A percentile compares a stretch with the other conserved stretches of the same genome.
Evolutionary conservation across 225 moss, liverwort and hornwort genomes (phyloP).

Genomic region (Asterella californica): DNA sequence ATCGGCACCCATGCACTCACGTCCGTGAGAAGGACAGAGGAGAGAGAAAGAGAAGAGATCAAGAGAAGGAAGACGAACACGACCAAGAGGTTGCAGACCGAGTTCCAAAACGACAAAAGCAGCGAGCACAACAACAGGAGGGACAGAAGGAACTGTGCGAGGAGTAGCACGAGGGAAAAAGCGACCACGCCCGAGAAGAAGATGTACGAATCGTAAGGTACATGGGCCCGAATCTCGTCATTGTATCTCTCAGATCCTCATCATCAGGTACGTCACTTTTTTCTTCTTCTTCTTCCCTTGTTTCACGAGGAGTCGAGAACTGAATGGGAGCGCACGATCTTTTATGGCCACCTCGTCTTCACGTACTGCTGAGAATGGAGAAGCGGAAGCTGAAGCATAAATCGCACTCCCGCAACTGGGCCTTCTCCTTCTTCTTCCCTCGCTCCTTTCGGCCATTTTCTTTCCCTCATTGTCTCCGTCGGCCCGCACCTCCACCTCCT

Average conservation of each 20-base stretch:
- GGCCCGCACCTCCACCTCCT: not conserved
- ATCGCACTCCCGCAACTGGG: not conserved
- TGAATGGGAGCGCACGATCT: not conserved
- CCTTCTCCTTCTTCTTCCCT: not conserved
- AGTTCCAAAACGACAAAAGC: not conserved
- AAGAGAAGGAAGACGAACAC: not conserved
- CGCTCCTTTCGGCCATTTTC: not conserved
- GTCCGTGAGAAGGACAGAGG: not conserved
- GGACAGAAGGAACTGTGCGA: not conserved
- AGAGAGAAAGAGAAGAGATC: not conserved
- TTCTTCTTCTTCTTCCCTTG: not conserved
- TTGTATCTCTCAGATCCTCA: not conserved
- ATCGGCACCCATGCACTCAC: constrained; percentile 4
- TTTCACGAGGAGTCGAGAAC: not conserved
- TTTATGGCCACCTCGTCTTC: not conserved
- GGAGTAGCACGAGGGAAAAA: not conserved
- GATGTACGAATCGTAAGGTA: not conserved
- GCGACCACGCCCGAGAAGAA: not conserved
- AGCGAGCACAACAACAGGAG: not conserved
- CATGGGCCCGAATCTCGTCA: not conserved
- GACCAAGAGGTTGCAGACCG: not conserved
- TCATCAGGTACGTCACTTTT: not conserved
- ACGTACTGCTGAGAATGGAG: not conserved
- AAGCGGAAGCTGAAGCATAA: not conserved
- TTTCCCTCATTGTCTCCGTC: not conserved